These are phyloP conservation scores for Ophiostoma tasmaniense DNA, from an alignment of 2,329 filamentous ascomycete genomes.

Conservation along the genomic window DNA sequence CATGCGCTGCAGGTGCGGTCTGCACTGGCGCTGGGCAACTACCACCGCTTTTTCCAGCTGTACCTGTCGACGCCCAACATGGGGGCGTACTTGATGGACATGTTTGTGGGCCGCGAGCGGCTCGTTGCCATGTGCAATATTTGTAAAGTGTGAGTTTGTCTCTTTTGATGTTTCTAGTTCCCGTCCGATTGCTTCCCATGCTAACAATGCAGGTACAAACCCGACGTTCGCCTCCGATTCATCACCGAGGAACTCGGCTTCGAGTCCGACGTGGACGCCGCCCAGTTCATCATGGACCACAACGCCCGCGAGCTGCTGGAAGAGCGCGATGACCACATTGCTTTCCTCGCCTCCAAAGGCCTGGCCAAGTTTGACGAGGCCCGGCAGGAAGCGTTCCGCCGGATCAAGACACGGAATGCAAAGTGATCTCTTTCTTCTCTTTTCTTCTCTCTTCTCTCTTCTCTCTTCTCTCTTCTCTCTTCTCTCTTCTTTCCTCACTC, in stretches of 20 bases:
- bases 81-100: slow-evolving; percentile 98
- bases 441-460: neutral
- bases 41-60: slow-evolving; percentile 94
- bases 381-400: slow-evolving; percentile 65
- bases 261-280: slow-evolving; percentile 82
- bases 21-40: slow-evolving; percentile 85
- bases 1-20: slow-evolving; percentile 89
- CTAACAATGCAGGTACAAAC: slow-evolving; percentile 65
- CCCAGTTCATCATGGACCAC: slow-evolving; percentile 80
- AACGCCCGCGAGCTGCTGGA: slow-evolving; percentile 67
- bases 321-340: slow-evolving; percentile 64
- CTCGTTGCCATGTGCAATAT: slow-evolving; percentile 84
- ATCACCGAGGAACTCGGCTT: slow-evolving; percentile 95
- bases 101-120: slow-evolving; percentile 93
- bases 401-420: slow-evolving; percentile 89
- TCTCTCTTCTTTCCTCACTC: neutral
- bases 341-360: slow-evolving; percentile 67
- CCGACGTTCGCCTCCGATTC: slow-evolving; percentile 79
- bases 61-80: slow-evolving; percentile 93
- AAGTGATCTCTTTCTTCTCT: slow-evolving; percentile 55
- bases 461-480: neutral
- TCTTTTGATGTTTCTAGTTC: neutral
- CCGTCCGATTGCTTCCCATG: neutral
- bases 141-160: slow-evolving; percentile 77
- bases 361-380: slow-evolving; percentile 64